A percentile compares a stretch with the other conserved stretches of the same genome.
These are phyloP conservation scores for Solanum phureja DNA, from an alignment of 257 asterid species.

Conservation along the genomic window DNA sequence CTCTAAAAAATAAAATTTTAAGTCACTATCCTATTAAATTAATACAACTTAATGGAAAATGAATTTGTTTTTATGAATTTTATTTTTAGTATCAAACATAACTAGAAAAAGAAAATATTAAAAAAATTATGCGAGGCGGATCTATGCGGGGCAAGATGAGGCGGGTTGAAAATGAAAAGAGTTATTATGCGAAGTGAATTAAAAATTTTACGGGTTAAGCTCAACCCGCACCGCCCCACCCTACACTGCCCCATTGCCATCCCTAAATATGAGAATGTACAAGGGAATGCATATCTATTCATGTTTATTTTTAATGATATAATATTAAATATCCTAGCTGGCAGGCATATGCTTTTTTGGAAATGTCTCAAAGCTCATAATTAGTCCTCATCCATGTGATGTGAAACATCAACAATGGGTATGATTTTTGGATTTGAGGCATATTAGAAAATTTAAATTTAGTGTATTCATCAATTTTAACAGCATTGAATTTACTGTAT, in stretches of 20 bases:
- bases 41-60: too few relatives aligned
- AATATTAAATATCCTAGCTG: conserved; percentile 22
- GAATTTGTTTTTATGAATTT: too few relatives aligned
- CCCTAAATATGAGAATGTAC: neutral
- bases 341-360: conserved; percentile 21
- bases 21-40: too few relatives aligned
- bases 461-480: neutral
- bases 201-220: too few relatives aligned
- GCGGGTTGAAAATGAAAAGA: too few relatives aligned
- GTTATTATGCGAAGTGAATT: accelerated
- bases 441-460: neutral
- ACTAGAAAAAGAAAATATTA: too few relatives aligned
- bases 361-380: conserved; percentile 30
- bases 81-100: too few relatives aligned
- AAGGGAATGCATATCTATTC: conserved; percentile 21
- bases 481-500: neutral
- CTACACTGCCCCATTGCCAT: too few relatives aligned
- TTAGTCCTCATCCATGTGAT: conserved; percentile 19
- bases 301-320: neutral
- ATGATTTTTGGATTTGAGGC: neutral
- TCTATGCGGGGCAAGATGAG: accelerated
- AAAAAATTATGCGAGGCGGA: too few relatives aligned
- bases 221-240: too few relatives aligned
- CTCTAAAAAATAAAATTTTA: too few relatives aligned
- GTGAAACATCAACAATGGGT: neutral